Conservation (phyloP, 2,329 filamentous ascomycete species). For the Didymella arachidicola region DNA sequence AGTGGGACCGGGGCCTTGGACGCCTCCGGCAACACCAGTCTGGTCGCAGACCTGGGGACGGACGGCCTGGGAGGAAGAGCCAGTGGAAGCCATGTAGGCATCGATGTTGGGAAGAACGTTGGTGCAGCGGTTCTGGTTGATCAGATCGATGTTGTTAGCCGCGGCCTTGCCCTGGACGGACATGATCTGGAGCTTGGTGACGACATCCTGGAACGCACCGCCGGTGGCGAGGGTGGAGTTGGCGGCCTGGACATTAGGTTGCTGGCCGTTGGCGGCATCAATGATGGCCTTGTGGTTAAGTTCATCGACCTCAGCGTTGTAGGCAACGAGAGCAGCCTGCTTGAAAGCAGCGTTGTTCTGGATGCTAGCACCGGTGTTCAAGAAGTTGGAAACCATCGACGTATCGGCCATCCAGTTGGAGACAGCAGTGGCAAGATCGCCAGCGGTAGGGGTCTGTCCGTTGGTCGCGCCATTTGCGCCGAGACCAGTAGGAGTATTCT, state of each 20-base stretch:
- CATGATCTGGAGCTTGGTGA: conserved; percentile 51
- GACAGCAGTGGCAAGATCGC: conserved; percentile 47
- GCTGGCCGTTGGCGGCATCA: conserved; percentile 36
- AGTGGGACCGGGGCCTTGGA: conserved; percentile 41
- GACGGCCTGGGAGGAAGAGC: conserved; percentile 39
- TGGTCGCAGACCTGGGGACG: conserved; percentile 44
- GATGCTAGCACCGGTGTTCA: conserved; percentile 45
- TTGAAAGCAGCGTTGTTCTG: conserved; percentile 48
- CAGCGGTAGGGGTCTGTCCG: conserved; percentile 37
- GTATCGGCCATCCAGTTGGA: conserved; percentile 51
- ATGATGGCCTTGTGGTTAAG: conserved; percentile 51
- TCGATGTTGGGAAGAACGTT: conserved; percentile 50
- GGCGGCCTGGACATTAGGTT: conserved; percentile 44
- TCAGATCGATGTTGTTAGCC: conserved; percentile 45
- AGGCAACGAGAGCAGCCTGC: conserved; percentile 47
- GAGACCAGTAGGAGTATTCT: conserved; percentile 23
- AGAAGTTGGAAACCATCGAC: conserved; percentile 50
- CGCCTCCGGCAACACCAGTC: conserved; percentile 46
- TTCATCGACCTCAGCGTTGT: conserved; percentile 51
- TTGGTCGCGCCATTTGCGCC: conserved; percentile 21
- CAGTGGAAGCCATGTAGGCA: conserved; percentile 48
- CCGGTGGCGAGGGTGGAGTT: conserved; percentile 49
- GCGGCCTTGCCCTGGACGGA: conserved; percentile 44
- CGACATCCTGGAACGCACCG: conserved; percentile 51
- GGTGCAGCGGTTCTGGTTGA: conserved; percentile 49